Percentiles rank a stretch among this genome's conserved stretches.
Evolutionary conservation across 2,329 filamentous ascomycete genomes (phyloP).

Genomic region (Colletotrichum lentis): DNA sequence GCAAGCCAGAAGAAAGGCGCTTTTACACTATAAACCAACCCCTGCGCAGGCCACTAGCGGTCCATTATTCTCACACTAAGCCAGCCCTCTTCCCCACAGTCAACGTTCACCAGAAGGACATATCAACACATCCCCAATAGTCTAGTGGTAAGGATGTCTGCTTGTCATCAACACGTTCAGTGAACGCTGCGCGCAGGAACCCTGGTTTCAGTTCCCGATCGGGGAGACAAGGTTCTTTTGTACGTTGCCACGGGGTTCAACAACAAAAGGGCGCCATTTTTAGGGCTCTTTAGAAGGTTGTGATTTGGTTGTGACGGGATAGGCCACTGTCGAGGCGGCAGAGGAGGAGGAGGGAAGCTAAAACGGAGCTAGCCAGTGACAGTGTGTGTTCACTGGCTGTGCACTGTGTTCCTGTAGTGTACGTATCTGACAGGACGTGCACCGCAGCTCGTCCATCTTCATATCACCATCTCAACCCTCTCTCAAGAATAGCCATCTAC

Average conservation of each 20-base stretch:
- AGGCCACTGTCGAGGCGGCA: not conserved
- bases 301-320: not conserved
- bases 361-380: constrained; percentile 11
- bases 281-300: not conserved
- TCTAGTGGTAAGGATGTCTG: constrained; percentile 9
- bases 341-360: not conserved
- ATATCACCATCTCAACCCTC: not conserved
- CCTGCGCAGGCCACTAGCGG: too few relatives aligned
- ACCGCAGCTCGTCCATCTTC: constrained; percentile 14
- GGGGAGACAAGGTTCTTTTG: not conserved
- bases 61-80: not conserved
- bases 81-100: too few relatives aligned
- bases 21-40: too few relatives aligned
- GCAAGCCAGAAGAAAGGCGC: too few relatives aligned
- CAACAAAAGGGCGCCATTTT: not conserved
- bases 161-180: not conserved
- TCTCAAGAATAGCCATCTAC: not conserved
- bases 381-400: constrained; percentile 14
- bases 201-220: not conserved
- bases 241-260: too few relatives aligned
- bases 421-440: too few relatives aligned
- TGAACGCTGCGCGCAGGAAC: not conserved
- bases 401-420: too few relatives aligned
- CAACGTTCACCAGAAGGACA: not conserved
- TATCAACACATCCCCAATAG: not conserved